Evolutionary conservation across 116 monocot genomes (phyloP), one percentile per base, ranked within the genome.

Genomic region (Papilionanthe hybrid): DNA sequence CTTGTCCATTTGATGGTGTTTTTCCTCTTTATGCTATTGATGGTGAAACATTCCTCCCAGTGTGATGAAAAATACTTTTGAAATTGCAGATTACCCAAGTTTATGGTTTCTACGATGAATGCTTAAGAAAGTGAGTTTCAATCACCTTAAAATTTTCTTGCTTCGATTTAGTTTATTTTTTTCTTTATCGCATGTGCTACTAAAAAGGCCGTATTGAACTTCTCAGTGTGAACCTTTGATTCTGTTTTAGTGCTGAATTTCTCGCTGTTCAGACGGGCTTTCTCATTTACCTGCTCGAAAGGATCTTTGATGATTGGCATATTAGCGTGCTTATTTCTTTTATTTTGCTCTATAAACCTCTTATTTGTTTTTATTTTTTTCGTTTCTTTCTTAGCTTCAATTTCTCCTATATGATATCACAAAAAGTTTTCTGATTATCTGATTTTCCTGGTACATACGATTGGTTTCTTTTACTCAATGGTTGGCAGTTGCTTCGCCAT

Each of bases 21-120:
- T 73, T 73, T 0, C 18, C 43, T 43, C 17, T 73, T 73, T 23
- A 73, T 44, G 32, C 71, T 41, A 29, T 73, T 20, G n/a, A 73
- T 43, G 11, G 17, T 29, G 20, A 44, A 44, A 43, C 9, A 73
- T 42, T 73, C 44, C 17, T 73, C 5, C 30, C 73, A 30, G 37
- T 73, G 44, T 44, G 22, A 43, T 73, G 8, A 44, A 58, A 29
- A 65, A 27, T 12, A 49, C 23, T 69, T 77, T 28, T 55, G 23
- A 60, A 13, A 43, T 79, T 89, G 85, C 94, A 97, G 97, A 94
- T 97, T 69, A 97, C 97, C 20, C 94, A 97, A 86, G 97, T 98
- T 83, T 98, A 94, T 94, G 97, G 94, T 72, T 98, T 98, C 78
- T 98, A 98, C 81, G 97, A 98, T 53, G 97, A 97, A 85, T 97